Evolutionary conservation across 2,329 filamentous ascomycete genomes (phyloP), one percentile per base, ranked within the genome.

Genomic region (Xylaria sp.): DNA sequence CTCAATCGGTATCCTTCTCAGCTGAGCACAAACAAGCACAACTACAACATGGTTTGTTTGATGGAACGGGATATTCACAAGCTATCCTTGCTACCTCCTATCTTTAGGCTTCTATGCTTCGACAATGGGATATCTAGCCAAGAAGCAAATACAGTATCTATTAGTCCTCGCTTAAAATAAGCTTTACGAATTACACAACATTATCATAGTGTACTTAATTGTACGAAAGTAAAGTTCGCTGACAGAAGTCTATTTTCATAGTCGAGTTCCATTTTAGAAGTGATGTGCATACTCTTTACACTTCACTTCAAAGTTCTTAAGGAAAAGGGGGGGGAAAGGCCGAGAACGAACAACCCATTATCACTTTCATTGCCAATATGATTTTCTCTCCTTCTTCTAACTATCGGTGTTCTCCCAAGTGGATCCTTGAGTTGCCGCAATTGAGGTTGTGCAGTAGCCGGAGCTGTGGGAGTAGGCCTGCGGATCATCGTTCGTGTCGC

Each of bases 351-450:
- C 49, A 51, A 31, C 33, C 2, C 27, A 11, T 20, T 51, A 15
- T 51, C 29, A 51, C 6, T 20, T 33, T 4, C 22, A 3, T 2
- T 51, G 29, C 9, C 11, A 2, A 11, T 17, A 9, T 13, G 15
- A 20, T 33, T 20, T 20, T n/a, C 20, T n/a, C 17, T 33, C 29
- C 29, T 33, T n/a, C 47, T 33, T 31, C 45, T 49, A 10, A 20
- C 29, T 33, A 31, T 13, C 17, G 6, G 2, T 39, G 20, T 47
- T 17, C 22, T 4, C n/a, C 29, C 36, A 33, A 1, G 17, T 33
- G 27, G 63, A 66, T 53, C 59, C 63, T 42, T 58, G 63, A 7
- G 59, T 66, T 45, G 63, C 63, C 11, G 22, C 39, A 1, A 38
- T 39, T 25, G 33, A 11, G 39, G 33, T 33, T 51, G 57, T 17